Percentiles rank a stretch among this genome's conserved stretches.
Evolutionary conservation across 257 asterid genomes (phyloP).

Genomic region (Marsdenia floribunda): DNA sequence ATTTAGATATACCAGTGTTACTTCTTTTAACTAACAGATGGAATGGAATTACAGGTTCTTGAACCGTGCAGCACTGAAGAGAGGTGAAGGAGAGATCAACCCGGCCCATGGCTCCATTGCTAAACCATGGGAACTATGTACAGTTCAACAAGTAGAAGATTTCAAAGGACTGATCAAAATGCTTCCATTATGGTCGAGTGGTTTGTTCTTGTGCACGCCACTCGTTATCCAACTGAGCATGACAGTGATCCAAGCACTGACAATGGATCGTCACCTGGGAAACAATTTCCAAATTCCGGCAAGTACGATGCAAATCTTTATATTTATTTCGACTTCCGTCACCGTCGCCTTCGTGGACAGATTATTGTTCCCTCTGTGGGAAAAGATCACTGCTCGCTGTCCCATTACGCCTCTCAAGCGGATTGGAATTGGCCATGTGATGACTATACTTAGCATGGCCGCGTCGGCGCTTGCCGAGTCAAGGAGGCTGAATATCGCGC

Average conservation of each 20-base stretch:
- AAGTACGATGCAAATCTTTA: slow-evolving; percentile 55
- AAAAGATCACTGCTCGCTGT: slow-evolving; percentile 20
- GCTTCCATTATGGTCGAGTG: slow-evolving; percentile 63
- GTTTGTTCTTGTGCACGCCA: slow-evolving; percentile 55
- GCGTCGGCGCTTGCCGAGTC: slow-evolving; percentile 41
- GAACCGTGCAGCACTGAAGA: slow-evolving; percentile 52
- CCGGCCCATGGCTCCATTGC: slow-evolving; percentile 14
- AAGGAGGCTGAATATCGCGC: slow-evolving; percentile 18
- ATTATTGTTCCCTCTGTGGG: slow-evolving; percentile 41
- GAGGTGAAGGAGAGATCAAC: slow-evolving; percentile 27
- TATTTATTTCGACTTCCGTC: slow-evolving; percentile 40
- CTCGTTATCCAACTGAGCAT: slow-evolving; percentile 54
- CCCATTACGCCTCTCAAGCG: slow-evolving; percentile 56
- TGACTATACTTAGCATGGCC: slow-evolving; percentile 42
- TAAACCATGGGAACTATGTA: slow-evolving; percentile 41
- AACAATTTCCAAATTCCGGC: slow-evolving; percentile 51
- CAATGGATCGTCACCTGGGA: slow-evolving; percentile 21
- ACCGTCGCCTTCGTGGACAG: slow-evolving; percentile 48
- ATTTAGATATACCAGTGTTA: no score
- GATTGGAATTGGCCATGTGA: slow-evolving; percentile 49
- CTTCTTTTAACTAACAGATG: background rate
- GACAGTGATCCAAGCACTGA: slow-evolving; percentile 29
- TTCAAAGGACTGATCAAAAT: slow-evolving; percentile 52
- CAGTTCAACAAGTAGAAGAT: slow-evolving; percentile 59
- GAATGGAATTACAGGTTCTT: slow-evolving; percentile 37